Evolutionary conservation across 2,329 filamentous ascomycete genomes (phyloP).

Genomic region (Bimuria novae-zelandiae): DNA sequence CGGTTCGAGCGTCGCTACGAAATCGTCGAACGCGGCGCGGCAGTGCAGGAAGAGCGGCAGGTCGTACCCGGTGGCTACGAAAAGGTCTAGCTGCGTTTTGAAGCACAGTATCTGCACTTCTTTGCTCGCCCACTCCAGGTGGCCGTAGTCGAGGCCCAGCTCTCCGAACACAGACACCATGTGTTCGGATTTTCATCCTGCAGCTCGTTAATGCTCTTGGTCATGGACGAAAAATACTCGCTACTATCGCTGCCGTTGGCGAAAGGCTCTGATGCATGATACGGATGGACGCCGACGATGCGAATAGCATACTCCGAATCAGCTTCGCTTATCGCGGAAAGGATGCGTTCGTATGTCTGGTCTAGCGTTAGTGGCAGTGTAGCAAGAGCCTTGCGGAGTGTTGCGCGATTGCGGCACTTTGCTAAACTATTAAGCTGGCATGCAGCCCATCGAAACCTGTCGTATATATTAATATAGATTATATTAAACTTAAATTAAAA

Average conservation of each 20-base stretch:
- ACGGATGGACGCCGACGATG: conserved; percentile 58
- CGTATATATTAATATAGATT: no score
- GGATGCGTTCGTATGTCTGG: no score
- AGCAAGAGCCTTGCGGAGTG: no score
- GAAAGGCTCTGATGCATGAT: conserved; percentile 50
- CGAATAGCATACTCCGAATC: no score
- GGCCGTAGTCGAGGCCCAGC: conserved; percentile 57
- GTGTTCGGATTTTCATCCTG: conserved; percentile 16
- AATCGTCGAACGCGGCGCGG: conserved; percentile 51
- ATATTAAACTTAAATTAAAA: no score
- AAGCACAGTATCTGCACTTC: conserved; percentile 50
- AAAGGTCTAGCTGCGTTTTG: conserved; percentile 49
- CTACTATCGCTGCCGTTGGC: conserved; percentile 40
- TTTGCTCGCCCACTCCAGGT: conserved; percentile 50
- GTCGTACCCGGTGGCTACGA: conserved; percentile 35
- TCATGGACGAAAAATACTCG: conserved; percentile 33
- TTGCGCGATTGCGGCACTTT: no score
- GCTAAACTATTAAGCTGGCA: no score
- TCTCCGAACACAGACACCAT: conserved; percentile 56
- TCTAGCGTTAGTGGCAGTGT: no score
- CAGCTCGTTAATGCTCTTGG: conserved; percentile 24
- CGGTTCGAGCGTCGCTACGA: conserved; percentile 47
- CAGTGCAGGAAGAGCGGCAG: conserved; percentile 52
- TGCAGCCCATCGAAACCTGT: no score
- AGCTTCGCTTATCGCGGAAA: no score